These are phyloP conservation scores for Blepharisma japonicum DNA, from an alignment of 73 alveolate genomes.

Conservation along the genomic window DNA sequence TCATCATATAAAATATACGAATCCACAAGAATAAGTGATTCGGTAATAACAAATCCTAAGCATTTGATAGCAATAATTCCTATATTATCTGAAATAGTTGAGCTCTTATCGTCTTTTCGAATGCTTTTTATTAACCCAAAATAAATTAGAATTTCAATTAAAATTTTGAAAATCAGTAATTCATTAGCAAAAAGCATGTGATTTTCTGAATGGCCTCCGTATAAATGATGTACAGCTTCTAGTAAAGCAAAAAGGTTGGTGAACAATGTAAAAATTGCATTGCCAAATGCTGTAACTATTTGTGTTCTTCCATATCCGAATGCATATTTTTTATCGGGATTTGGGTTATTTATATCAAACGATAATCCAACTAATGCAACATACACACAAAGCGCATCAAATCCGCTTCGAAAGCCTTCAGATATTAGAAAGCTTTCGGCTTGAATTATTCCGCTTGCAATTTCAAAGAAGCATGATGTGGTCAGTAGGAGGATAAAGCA, in stretches of 20 bases:
- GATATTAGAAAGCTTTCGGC: conserved; percentile 9
- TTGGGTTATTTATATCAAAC: not conserved
- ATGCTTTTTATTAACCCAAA: not conserved
- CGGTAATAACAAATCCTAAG: not conserved
- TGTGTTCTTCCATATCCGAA: conserved; percentile 22
- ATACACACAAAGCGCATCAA: not conserved
- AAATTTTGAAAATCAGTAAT: not conserved
- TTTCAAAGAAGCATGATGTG: conserved; percentile 5
- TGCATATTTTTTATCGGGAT: not conserved
- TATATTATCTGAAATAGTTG: not conserved
- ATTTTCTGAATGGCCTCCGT: not conserved
- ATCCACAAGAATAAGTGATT: not conserved
- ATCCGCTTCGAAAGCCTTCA: conserved; percentile 14
- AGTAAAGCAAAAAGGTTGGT: not conserved
- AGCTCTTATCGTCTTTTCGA: not conserved
- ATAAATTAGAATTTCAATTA: not conserved
- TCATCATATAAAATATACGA: not conserved
- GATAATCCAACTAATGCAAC: not conserved
- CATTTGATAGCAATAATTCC: conserved; percentile 18
- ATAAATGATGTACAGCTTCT: conserved; percentile 14
- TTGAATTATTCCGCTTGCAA: not conserved
- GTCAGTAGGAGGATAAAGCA: not conserved
- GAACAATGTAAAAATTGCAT: not conserved
- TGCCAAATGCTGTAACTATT: conserved; percentile 11
- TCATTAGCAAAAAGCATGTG: not conserved